Base-by-base conservation (phyloP, 257 asterid species). In the Solanum neorickii region DNA sequence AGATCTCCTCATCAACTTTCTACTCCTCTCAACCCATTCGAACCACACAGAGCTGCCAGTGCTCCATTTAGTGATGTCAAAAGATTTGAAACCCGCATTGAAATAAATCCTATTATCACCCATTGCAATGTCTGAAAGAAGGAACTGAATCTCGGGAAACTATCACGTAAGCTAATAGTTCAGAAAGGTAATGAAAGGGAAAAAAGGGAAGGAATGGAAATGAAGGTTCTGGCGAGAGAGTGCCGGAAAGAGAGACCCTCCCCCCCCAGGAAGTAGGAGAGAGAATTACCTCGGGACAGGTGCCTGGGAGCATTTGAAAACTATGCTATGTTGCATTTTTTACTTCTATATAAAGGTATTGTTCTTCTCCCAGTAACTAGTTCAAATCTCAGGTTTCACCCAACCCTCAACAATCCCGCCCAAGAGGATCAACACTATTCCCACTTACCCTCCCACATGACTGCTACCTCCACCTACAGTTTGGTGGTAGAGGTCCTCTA, bases 271-370 rank as follows among this genome's bases (percentile, higher is more conserved):
- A 56, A 56, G 65, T 7, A 56, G 65, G 65, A 23, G 23, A 56
- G 10, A 18, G 65, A 52, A 23, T 56, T 56, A 56, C 65, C 65
- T 18, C 65, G 0, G 65, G 65, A 56, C 23, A 18, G 4, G 65
- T 56, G 65, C n/a, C 65, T 56, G n/a, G 65, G 65, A 56, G 65
- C 65, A 56, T 20, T 56, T 20, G 39, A 37, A 37, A 37, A 33
- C 35, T 33, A 33, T 33, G 35, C 5, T 33, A 33, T 33, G 35
- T 33, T 25, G 27, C 27, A 25, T 25, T 25, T 25, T 25, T 33
- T 33, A 33, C 35, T 4, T 33, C 4, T 33, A 33, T 33, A 33
- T 33, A 33, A 33, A 33, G 90, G 98, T 96, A 94, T 91, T 90
- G 76, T 47, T 39, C 47, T 86, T 44, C 83, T 86, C 62, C 70